Base-by-base conservation (phyloP, 257 asterid species). In the Ophiorrhiza pumila region DNA sequence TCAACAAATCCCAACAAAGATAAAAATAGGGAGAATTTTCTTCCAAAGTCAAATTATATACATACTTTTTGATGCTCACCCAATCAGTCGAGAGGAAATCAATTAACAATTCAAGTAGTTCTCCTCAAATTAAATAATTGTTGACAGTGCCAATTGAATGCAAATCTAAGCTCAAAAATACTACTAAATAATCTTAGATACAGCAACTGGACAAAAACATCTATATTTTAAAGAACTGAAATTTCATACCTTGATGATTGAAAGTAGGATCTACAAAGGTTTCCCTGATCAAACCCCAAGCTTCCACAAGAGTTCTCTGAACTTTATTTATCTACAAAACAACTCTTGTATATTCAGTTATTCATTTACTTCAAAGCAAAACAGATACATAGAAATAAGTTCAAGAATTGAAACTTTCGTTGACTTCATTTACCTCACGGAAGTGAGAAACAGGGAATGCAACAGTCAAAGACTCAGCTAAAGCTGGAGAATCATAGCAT, bases 231-330 rank as follows among this genome's bases (percentile, higher is more conserved):
- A 58, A 57, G 69, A 45, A 59, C 23, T 22, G 34, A 64, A 20
- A 60, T 29, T 18, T 29, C 17, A 72, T 67, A 91, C 98, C 98
- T 80, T 93, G 97, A 85, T 93, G 98, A 82, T 93, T 91, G 86
- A 93, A 93, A 77, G 96, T 93, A n/a, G 98, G 98, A 85, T 93
- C 98, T 0, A 91, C 77, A 71, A 91, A 93, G 17, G 97, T 87
- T 88, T 93, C 98, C 80, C 98, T 83, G 67, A 93, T 89, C 85
- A 91, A 85, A 32, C 98, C 94, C 98, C 98, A 93, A 73, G 97
- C 91, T 80, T 93, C 98, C 78, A 91, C 90, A 63, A 93, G 95
- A 22, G 98, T 93, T 83, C 96, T 89, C 77, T 93, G 98, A 11
- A 89, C 97, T 63, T 88, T 84, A 76, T 93, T 93, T 71, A 93